phyloP scores from a whole-genome alignment of 139 green algal species.

The Chlorella ohadii region DNA sequence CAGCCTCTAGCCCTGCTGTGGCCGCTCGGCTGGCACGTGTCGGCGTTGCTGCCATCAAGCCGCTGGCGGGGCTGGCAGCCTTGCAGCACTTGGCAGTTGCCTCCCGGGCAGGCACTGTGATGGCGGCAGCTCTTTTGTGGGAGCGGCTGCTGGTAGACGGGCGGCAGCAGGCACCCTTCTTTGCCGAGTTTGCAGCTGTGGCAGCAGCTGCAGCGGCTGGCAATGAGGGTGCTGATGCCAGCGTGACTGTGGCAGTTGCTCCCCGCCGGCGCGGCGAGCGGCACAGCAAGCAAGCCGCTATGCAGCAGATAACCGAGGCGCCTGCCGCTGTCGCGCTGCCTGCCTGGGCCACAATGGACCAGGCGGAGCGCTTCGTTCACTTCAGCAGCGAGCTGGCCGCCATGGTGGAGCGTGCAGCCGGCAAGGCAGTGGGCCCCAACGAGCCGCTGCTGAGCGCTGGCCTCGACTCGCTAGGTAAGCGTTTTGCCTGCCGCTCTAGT shows the following conservation, averaged over 20 bases:
- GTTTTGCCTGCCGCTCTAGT: constrained; percentile 66
- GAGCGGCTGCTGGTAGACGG: constrained; percentile 24
- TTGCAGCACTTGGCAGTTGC: constrained; percentile 27
- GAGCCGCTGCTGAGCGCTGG: constrained; percentile 79
- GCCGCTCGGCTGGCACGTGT: constrained; percentile 59
- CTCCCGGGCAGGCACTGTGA: background rate
- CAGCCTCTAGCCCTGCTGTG: constrained; percentile 53
- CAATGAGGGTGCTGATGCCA: background rate
- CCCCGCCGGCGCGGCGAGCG: too few species aligned
- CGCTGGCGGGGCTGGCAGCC: constrained; percentile 67
- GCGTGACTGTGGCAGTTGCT: background rate
- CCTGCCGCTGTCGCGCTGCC: background rate
- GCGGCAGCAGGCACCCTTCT: constrained; percentile 27
- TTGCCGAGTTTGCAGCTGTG: constrained; percentile 26
- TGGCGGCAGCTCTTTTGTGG: constrained; percentile 29
- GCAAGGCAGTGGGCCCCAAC: constrained; percentile 30
- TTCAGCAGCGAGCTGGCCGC: background rate
- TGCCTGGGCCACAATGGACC: background rate
- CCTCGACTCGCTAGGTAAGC: constrained; percentile 78
- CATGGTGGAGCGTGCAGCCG: constrained; percentile 44
- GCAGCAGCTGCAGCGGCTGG: constrained; percentile 8
- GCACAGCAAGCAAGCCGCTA: background rate
- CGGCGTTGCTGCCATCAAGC: constrained; percentile 63
- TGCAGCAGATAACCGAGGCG: background rate
- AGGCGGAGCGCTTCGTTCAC: background rate